Conservation (phyloP, 202 grass and related monocot species). For the Zizania palustris region DNA sequence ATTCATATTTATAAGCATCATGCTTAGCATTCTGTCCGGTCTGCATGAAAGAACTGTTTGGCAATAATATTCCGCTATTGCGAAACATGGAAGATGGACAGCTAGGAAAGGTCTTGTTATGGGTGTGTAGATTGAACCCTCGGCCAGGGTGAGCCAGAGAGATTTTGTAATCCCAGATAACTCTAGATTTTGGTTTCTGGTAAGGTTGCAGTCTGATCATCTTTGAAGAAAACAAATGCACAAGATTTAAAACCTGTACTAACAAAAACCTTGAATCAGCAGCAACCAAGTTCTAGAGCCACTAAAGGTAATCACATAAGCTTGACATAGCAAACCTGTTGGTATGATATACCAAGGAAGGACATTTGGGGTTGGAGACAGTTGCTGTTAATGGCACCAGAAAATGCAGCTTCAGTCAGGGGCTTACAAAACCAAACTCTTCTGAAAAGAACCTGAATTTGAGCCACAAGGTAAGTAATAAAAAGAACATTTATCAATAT, state of each 20-base stretch:
- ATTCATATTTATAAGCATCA: conserved; percentile 30
- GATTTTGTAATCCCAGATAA: conserved; percentile 54
- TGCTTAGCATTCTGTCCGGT: conserved; percentile 35
- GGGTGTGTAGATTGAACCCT: conserved; percentile 13
- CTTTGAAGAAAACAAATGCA: conserved; percentile 58
- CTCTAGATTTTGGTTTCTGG: conserved; percentile 52
- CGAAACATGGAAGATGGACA: conserved; percentile 31
- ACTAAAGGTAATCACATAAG: conserved; percentile 32
- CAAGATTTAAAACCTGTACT: conserved; percentile 60
- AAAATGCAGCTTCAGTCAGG: conserved; percentile 58
- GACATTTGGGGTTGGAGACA: conserved; percentile 48
- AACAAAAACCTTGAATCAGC: conserved; percentile 42
- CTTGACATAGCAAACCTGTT: conserved; percentile 50
- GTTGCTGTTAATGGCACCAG: conserved; percentile 45
- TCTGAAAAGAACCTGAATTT: conserved; percentile 62
- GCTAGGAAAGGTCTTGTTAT: conserved; percentile 18
- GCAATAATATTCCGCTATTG: conserved; percentile 44
- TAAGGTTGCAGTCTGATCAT: conserved; percentile 48
- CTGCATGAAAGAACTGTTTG: conserved; percentile 22
- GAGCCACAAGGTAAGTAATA: conserved; percentile 29
- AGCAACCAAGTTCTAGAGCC: conserved; percentile 41
- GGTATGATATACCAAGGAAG: conserved; percentile 58
- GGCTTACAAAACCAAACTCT: conserved; percentile 73
- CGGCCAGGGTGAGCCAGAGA: conserved; percentile 47
- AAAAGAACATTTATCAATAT: conserved; percentile 18